Evolutionary conservation across 345 rosid species (phyloP), one percentile per base, ranked within the genome.

Genomic region (Trapa incisa): DNA sequence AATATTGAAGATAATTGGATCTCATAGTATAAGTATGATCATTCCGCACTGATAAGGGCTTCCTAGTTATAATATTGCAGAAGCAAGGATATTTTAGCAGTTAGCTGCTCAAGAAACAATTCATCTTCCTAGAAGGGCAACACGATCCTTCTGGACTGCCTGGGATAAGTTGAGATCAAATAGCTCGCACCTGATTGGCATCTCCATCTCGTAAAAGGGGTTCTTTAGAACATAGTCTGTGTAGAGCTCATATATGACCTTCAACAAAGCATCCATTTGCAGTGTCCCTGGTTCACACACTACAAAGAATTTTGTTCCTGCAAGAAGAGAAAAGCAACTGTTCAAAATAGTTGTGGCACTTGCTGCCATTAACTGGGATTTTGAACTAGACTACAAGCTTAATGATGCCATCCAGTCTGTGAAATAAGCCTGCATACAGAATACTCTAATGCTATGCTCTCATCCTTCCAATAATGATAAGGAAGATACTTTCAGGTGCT

Each of bases 141-240:
- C 88, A 0, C 88, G 92, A n/a, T 94, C 97, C 77, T 87, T 86
- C 82, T 87, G 97, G 65, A 91, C 76, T 6, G 89, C 89, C 78
- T 82, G 91, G 33, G 88, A 73, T 70, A 94, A 73, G 75, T 89
- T 87, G 82, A 87, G 81, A 74, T 94, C 99, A 45, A 91, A 94
- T 73, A 91, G 97, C 75, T 91, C 96, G 12, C 99, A 91, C 38
- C 99, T 82, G n/a, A 94, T 94, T 16, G 97, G 99, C 97, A 91
- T 91, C 86, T 94, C 99, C 91, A 91, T 91, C 85, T 94, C 99
- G 62, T 94, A 94, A 78, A 94, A 94, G 14, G 97, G 99, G 63
- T 94, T 94, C 89, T 94, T 94, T 80, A 94, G 72, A 69, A 91
- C 97, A 70, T 81, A 94, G 66, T 91, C 99, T 4, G 97, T 88